A percentile compares a stretch with the other conserved stretches of the same genome.
phyloP scores from a whole-genome alignment of 2,329 filamentous ascomycete species.

The Alternaria atra region DNA sequence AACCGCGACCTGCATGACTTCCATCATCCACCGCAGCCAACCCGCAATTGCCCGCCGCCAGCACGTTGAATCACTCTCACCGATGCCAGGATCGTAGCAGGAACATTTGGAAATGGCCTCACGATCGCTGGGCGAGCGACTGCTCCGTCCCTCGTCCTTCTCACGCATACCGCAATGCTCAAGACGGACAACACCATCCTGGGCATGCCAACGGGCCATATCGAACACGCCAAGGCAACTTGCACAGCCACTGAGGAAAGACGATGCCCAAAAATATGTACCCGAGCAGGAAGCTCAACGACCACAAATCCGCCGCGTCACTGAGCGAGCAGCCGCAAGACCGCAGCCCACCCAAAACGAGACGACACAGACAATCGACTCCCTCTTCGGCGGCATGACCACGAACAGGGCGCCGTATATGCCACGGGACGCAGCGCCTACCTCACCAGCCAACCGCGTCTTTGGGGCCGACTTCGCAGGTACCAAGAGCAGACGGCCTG shows the following conservation, averaged over 20 bases:
- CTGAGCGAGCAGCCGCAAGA: neutral
- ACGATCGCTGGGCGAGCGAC: conserved; percentile 42
- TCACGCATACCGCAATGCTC: conserved; percentile 28
- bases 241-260: conserved; percentile 22
- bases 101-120: conserved; percentile 35
- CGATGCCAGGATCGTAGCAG: neutral
- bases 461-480: conserved; percentile 33
- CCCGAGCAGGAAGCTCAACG: conserved; percentile 1
- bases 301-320: conserved; percentile 3
- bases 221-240: conserved; percentile 12
- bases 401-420: conserved; percentile 2
- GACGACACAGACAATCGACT: conserved; percentile 34
- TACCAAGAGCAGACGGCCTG: neutral
- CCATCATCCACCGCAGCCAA: conserved; percentile 8
- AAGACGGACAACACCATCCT: conserved; percentile 22
- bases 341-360: conserved; percentile 13
- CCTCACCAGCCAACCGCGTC: conserved; percentile 12
- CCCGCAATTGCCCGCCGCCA: conserved; percentile 10
- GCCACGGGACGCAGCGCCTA: neutral
- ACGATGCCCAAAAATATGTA: conserved; percentile 7
- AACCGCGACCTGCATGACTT: conserved; percentile 24
- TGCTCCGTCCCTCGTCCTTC: conserved; percentile 43
- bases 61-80: neutral
- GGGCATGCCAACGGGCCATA: conserved; percentile 25
- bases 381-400: conserved; percentile 30